A percentile compares a stretch with the other conserved stretches of the same genome.
These are phyloP conservation scores for Suillus subalutaceus DNA, from an alignment of 768 basidiomycete genomes.

Conservation along the genomic window DNA sequence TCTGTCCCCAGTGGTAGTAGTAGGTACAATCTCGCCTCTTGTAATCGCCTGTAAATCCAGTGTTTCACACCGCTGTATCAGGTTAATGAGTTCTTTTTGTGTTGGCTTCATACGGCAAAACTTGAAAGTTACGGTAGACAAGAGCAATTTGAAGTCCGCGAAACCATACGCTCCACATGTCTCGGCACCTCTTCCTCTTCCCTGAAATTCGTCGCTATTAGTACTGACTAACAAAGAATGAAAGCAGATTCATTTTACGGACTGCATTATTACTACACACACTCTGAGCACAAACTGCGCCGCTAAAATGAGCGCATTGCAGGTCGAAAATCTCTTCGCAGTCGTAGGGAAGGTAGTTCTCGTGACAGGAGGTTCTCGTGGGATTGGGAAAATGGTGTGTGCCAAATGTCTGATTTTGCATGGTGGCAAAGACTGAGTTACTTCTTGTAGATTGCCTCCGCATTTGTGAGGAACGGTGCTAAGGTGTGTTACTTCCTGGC, in stretches of 20 bases:
- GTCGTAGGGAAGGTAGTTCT: conserved; percentile 59
- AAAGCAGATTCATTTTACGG: conserved; percentile 3
- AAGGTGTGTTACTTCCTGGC: conserved; percentile 37
- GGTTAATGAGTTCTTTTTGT: conserved; percentile 12
- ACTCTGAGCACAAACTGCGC: neutral
- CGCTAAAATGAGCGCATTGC: conserved; percentile 39
- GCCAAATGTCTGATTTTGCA: neutral
- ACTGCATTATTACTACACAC: neutral
- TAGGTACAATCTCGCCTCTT: neutral
- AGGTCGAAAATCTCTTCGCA: conserved; percentile 44
- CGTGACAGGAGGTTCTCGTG: conserved; percentile 67
- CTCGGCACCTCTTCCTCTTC: conserved; percentile 16
- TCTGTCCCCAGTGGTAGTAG: conserved; percentile 15
- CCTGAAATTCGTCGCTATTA: conserved; percentile 13
- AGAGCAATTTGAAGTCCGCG: conserved; percentile 9
- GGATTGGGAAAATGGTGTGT: conserved; percentile 66
- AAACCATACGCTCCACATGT: neutral
- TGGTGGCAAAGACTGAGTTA: conserved; percentile 14
- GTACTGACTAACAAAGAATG: conserved; percentile 4
- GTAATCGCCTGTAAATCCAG: conserved; percentile 7
- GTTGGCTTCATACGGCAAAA: neutral
- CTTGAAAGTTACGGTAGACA: neutral
- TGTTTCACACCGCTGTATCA: neutral
- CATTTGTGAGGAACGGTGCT: conserved; percentile 64
- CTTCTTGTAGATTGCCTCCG: conserved; percentile 56